A percentile compares a stretch with the other conserved stretches of the same genome.
phyloP scores from a whole-genome alignment of 768 basidiomycete genomes.

The Lactarius tabidus region DNA sequence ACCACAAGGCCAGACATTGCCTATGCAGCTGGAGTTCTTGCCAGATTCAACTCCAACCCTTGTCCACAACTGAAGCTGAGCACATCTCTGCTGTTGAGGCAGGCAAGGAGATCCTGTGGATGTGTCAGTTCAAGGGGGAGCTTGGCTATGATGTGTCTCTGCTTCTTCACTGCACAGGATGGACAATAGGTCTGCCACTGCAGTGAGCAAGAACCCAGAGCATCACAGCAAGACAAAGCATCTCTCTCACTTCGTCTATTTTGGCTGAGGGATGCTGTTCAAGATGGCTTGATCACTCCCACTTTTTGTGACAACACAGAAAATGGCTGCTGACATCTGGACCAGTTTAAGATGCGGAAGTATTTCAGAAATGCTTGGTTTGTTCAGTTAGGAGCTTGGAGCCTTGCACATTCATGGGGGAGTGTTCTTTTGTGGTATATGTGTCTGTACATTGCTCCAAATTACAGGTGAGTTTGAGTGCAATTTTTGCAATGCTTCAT shows the following conservation, averaged over 20 bases:
- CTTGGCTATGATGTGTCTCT: neutral
- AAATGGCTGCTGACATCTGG: neutral
- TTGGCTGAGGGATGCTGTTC: neutral
- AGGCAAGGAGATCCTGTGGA: neutral
- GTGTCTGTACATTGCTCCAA: too few relatives aligned
- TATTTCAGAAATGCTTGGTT: neutral
- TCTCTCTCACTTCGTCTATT: neutral
- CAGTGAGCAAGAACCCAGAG: neutral
- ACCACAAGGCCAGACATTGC: too few relatives aligned
- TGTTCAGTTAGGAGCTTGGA: too few relatives aligned
- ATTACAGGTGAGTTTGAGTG: too few relatives aligned
- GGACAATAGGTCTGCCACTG: neutral
- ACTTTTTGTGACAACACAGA: neutral
- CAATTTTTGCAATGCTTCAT: too few relatives aligned
- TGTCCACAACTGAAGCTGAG: neutral
- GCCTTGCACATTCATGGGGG: too few relatives aligned
- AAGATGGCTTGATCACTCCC: neutral
- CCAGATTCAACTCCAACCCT: neutral
- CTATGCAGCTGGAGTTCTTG: too few relatives aligned
- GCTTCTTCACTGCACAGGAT: neutral
- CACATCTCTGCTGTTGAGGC: neutral
- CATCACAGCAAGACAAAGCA: neutral
- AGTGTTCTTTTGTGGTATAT: too few relatives aligned
- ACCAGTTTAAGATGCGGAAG: neutral
- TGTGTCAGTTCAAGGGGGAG: neutral